Conservation (phyloP, 768 basidiomycete species). For the Serendipita sp. region DNA sequence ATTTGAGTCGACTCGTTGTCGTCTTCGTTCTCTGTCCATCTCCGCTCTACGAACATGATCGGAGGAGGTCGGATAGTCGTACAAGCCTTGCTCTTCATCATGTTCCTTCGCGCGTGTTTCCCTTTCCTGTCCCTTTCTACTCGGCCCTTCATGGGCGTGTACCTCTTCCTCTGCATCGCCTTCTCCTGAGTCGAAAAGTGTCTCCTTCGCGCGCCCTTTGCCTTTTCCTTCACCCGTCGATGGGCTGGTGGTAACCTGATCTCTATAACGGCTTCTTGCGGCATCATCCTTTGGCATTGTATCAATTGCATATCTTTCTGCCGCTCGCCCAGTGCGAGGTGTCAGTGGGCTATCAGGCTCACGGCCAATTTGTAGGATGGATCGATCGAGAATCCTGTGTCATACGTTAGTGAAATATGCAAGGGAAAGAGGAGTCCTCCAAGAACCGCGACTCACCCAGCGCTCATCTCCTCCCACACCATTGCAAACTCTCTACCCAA, state of each 20-base stretch:
- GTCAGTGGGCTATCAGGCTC: not conserved
- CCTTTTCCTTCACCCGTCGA: not conserved
- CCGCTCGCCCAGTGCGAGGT: not conserved
- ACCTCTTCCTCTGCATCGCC: not conserved
- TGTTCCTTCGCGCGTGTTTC: not conserved
- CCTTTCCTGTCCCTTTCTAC: no score
- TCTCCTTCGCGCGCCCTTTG: not conserved
- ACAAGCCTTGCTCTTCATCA: not conserved
- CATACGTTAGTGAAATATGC: not conserved
- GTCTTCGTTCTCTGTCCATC: not conserved
- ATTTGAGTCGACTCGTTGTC: conserved; percentile 10
- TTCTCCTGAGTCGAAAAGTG: not conserved
- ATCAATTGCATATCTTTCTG: not conserved
- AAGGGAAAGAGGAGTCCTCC: conserved; percentile 21
- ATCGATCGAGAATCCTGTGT: not conserved
- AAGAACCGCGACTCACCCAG: not conserved
- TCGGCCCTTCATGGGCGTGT: not conserved
- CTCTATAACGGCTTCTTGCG: not conserved
- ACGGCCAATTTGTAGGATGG: not conserved
- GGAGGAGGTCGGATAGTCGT: not conserved
- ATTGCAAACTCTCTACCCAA: conserved; percentile 81
- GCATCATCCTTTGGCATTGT: not conserved
- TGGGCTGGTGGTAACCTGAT: not conserved
- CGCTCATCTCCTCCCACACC: conserved; percentile 74
- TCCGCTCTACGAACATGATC: no score